Conservation (phyloP, 2,329 filamentous ascomycete species). For the Aspergillus pseudoglaucus region DNA sequence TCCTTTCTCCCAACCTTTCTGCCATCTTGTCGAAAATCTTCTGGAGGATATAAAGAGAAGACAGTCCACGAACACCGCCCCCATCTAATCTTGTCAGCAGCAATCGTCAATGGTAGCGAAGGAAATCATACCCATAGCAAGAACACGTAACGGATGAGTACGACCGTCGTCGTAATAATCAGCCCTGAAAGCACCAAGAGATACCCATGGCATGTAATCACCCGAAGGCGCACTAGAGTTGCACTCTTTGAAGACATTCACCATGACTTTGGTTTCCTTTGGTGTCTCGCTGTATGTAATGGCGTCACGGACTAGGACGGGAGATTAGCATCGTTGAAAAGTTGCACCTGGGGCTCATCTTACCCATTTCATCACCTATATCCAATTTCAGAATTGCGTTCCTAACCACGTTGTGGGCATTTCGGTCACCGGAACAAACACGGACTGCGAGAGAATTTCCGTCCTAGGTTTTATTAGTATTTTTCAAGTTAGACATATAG, state of each 20-base stretch:
- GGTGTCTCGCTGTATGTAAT: neutral
- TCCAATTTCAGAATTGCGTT: neutral
- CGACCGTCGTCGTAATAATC: neutral
- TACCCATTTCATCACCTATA: neutral
- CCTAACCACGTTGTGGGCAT: neutral
- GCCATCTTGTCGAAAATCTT: conserved; percentile 86
- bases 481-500: too few species aligned
- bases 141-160: neutral
- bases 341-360: neutral
- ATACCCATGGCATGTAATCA: neutral
- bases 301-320: neutral
- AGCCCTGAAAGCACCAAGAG: neutral
- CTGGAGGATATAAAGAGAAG: conserved; percentile 85
- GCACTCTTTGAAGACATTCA: neutral
- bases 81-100: conserved; percentile 52
- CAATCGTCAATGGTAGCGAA: too few species aligned
- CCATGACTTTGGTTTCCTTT: neutral
- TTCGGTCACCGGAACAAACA: neutral
- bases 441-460: neutral
- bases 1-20: conserved; percentile 44
- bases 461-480: too few species aligned
- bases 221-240: neutral
- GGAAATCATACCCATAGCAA: conserved; percentile 1
- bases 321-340: neutral
- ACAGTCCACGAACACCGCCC: conserved; percentile 86